Evolutionary conservation across 768 basidiomycete genomes (phyloP).

Genomic region (Lentinula boryana): DNA sequence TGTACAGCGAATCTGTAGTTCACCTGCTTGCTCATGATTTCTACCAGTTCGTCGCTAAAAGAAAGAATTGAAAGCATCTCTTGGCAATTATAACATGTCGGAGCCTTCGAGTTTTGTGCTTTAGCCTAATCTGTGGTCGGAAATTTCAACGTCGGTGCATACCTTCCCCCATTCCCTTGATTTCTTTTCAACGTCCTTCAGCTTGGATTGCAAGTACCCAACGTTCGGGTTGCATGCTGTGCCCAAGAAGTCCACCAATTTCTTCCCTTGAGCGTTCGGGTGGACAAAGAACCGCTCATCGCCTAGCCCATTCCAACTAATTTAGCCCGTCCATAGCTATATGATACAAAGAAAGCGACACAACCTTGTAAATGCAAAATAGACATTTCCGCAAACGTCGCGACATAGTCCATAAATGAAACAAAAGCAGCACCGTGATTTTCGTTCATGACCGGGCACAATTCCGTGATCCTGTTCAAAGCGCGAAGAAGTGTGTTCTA

Average conservation of each 20-base stretch:
- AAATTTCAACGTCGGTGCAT: neutral
- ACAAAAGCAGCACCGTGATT: constrained; percentile 9
- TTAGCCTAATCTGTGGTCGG: neutral
- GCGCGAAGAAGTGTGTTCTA: constrained; percentile 23
- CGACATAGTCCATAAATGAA: constrained; percentile 18
- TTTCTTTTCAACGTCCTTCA: constrained; percentile 2
- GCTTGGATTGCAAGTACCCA: neutral
- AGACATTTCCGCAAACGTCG: constrained; percentile 16
- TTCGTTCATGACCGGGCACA: constrained; percentile 12
- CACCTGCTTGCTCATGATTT: neutral
- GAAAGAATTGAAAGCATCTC: neutral
- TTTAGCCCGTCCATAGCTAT: neutral
- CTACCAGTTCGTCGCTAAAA: neutral
- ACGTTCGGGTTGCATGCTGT: constrained; percentile 7
- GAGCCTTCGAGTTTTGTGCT: neutral
- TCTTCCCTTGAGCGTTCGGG: constrained; percentile 6
- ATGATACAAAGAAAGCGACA: neutral
- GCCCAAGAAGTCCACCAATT: constrained; percentile 11
- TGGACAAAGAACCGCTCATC: constrained; percentile 20
- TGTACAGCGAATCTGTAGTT: neutral
- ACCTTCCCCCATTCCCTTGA: neutral
- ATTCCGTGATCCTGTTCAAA: constrained; percentile 17
- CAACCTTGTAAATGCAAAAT: constrained; percentile 18
- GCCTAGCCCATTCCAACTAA: constrained; percentile 9
- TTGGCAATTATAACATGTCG: neutral